Evolutionary conservation across 768 basidiomycete genomes (phyloP), one percentile per base, ranked within the genome.

Genomic region (Psilocybe subaeruginosa): DNA sequence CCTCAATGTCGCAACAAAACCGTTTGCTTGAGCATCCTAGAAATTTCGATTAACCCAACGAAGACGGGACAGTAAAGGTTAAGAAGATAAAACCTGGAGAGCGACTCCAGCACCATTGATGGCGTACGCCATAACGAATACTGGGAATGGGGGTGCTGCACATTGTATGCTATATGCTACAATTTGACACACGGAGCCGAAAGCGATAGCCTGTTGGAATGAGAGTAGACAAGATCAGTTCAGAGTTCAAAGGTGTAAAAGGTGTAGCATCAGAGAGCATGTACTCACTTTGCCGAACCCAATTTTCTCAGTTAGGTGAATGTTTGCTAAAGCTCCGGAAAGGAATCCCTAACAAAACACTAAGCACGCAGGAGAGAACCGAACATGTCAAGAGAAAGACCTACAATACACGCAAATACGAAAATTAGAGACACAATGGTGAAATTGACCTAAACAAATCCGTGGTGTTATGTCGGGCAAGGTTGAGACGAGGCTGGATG

Each of bases 1-100:
- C 62, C 80, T 80, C 6, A 90, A 72, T 47, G 76, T 80, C 3
- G 87, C 89, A 11, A 92, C 84, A 61, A 82, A 91, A 7, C 85
- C 88, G 66, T 89, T 89, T 1, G 89, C 82, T 73, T 90, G 89
- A 0, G 90, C 89, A 61, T 91, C 86, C 86, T 90, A 23, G 56
- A 3, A 56, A 23, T 4, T 6, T 2, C 17, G 9, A 4, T 19
- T 41, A 16, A 57, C 5, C 16, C 2, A 50, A 17, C 54, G 11
- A 8, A 7, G 12, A 17, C 35, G 46, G 16, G 16, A 11, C 16
- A 30, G n/a, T 17, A 47, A 9, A 27, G 29, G 51, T 9, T 8
- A 29, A 23, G 54, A 23, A 19, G 43, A 27, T 53, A 69, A 46
- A 59, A 85, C 88, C 74, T 81, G 77, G 3, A 82, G 67, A 2